phyloP scores from a whole-genome alignment of 371 early-diverging fungal species.

The Quaeritorhiza haematococci region DNA sequence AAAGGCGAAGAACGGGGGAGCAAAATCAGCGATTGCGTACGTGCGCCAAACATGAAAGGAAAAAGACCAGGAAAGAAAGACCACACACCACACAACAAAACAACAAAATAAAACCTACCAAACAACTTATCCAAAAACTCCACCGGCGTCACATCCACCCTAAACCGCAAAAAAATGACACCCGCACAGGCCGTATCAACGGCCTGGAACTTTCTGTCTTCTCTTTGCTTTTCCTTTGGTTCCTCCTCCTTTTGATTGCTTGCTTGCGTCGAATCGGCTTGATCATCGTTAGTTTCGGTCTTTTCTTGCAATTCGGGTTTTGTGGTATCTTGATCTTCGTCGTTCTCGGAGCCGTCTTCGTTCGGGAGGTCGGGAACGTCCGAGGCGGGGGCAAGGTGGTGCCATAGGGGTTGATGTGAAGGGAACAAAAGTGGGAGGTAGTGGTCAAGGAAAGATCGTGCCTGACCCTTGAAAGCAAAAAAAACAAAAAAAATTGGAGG shows the following conservation, averaged over 20 bases:
- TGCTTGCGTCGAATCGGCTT: no score
- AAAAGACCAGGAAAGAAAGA: no score
- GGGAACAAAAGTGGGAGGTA: slow-evolving; percentile 41
- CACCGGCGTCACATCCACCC: slow-evolving; percentile 44
- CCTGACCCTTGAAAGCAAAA: slow-evolving; percentile 39
- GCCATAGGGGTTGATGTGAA: slow-evolving; percentile 35
- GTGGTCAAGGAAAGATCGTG: slow-evolving; percentile 35
- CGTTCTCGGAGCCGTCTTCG: slow-evolving; percentile 26
- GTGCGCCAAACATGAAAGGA: no score
- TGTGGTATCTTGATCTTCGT: slow-evolving; percentile 16
- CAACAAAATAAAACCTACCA: no score
- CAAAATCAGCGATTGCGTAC: no score
- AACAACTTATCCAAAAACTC: slow-evolving; percentile 39
- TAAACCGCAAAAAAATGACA: slow-evolving; percentile 46
- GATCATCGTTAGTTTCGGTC: slow-evolving; percentile 16
- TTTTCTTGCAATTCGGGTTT: background rate
- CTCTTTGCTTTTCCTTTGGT: background rate
- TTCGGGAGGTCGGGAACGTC: slow-evolving; percentile 10
- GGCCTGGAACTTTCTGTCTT: slow-evolving; percentile 29
- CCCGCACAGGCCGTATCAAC: slow-evolving; percentile 55
- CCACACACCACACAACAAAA: background rate
- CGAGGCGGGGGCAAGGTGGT: background rate
- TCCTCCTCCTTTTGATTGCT: slow-evolving; percentile 9
- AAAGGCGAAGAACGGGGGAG: no score
- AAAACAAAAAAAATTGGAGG: no score